Base-by-base conservation (phyloP, 202 grass and related monocot species). In the Tripidium arundinaceum region DNA sequence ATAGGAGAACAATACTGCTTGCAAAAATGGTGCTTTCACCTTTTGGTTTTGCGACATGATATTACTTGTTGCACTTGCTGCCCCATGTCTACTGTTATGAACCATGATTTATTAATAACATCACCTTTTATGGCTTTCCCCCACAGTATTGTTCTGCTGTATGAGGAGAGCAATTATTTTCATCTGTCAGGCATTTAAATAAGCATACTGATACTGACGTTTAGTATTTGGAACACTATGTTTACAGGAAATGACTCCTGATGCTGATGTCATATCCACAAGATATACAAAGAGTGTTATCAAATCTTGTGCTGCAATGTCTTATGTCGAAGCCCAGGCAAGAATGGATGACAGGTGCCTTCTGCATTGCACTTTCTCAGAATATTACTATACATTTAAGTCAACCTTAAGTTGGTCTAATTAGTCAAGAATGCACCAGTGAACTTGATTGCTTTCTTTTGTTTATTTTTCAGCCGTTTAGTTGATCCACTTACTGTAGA, bases 271-370 rank as follows among this genome's bases (percentile, higher is more conserved):
- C 80, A 77, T 95, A 79, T 89, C 84, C 14, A 86, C 92, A 45
- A 95, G 88, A 87, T 98, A 89, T 72, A 93, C 92, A 68, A 98
- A 95, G 84, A 98, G 92, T 65, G 88, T 86, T 77, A 98, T 98
- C 74, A 95, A 91, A 81, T 98, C 96, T 79, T 95, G 90, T 90
- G 90, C 92, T 83, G 95, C 95, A 86, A 82, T 98, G 84, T 98
- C 95, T 81, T 98, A 98, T 88, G 90, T 98, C 14, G 96, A 98
- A 86, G 96, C 96, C 58, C 96, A 98, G 91, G 96, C 96, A 38
- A 93, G 96, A 71, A 95, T 98, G 96, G 96, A 98, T 89, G 96
- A 98, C 77, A 95, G 90, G 96, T 98, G 28, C 75, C 74, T 79
- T 80, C 41, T 77, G 3, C 8, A 67, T 70, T 80, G 2, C 12